Evolutionary conservation across 2,329 filamentous ascomycete species (phyloP), one percentile per base, ranked within the genome.

Genomic region (Alternaria conjuncta): DNA sequence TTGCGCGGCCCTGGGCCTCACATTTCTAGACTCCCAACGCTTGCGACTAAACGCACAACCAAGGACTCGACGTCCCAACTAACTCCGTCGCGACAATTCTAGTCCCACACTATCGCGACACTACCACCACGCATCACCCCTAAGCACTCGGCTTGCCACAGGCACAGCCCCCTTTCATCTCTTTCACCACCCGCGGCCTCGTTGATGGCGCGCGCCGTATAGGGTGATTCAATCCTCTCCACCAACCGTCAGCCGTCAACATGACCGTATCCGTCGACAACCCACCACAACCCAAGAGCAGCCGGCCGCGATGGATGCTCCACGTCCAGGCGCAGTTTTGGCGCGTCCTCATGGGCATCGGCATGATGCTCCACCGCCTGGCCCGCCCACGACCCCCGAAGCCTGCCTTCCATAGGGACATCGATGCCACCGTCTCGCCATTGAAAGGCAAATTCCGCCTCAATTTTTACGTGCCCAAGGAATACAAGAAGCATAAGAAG

Each of bases 301-400:
- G 58, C 36, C 82, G 82, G 15, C 81, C 83, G 36, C 85, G 89
- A 79, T 87, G 86, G 83, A 85, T 88, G 72, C 84, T 92, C 11
- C 85, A 86, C 59, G 69, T 89, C 56, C 86, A 91, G 75, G 90
- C 90, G 50, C 80, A 84, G 26, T 86, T 89, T 75, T 92, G 89
- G 89, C 86, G 91, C 56, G 84, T 86, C 60, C 82, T 92, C 45
- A 91, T 92, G 86, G 84, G 84, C 61, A 84, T 92, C 60, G 90
- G 89, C 73, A 92, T 92, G 89, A 82, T 86, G 63, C 81, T 92
- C 43, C 90, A 93, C 75, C 86, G 85, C 58, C 80, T 89, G 63
- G 86, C 89, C 1, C 80, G 84, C 45, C 89, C 89, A 7, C 83
- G 85, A 54, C 88, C 90, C 6, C 87, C 88, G 2, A 82, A 80